phyloP scores from a whole-genome alignment of 805 yeast genomes.

The Saturnispora bothae region DNA sequence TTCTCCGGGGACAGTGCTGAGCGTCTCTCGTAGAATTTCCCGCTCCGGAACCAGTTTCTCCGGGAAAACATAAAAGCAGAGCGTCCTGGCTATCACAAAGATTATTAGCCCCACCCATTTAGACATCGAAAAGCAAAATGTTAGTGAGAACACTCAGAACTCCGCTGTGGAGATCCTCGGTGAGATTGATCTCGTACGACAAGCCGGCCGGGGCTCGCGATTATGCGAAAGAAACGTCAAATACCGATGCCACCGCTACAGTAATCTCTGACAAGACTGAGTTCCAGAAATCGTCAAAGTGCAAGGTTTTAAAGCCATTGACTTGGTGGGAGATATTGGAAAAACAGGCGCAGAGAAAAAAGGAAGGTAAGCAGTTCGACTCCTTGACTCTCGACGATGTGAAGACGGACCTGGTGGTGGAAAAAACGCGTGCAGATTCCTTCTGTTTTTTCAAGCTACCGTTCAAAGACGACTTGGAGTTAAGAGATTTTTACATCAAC shows the following conservation, averaged over 20 bases:
- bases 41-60: no score
- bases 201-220: background rate
- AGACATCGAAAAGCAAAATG: no score
- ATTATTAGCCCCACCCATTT: no score
- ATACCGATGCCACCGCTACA: conserved; percentile 67
- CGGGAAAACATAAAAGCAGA: no score
- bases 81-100: no score
- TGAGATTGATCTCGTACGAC: background rate
- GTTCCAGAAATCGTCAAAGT: conserved; percentile 31
- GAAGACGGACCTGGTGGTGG: conserved; percentile 56
- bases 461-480: conserved; percentile 71
- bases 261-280: conserved; percentile 51
- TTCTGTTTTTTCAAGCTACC: conserved; percentile 63
- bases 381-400: conserved; percentile 65
- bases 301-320: conserved; percentile 32
- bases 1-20: no score
- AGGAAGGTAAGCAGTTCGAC: conserved; percentile 64
- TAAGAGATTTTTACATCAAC: conserved; percentile 79
- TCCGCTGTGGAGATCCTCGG: background rate
- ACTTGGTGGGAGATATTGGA: conserved; percentile 84
- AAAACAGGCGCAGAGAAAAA: conserved; percentile 58
- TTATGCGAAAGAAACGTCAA: conserved; percentile 12
- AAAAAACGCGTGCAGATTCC: conserved; percentile 70
- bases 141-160: background rate
- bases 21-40: no score